Evolutionary conservation across 2,329 filamentous ascomycete species (phyloP).

Genomic region (Trichoderma semiorbis): DNA sequence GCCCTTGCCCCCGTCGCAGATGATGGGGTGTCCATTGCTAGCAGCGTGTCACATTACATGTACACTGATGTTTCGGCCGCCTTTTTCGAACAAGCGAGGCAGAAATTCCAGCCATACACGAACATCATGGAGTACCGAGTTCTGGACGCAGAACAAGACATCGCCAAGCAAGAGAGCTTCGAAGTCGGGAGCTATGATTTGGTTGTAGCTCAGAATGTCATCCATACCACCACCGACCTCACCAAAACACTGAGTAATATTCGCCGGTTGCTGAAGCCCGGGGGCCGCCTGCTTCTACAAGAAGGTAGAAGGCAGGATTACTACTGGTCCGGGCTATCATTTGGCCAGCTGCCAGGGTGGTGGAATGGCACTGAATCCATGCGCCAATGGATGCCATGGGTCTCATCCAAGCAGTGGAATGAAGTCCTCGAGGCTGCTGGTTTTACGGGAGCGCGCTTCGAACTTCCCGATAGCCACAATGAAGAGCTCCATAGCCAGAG

Average conservation of each 20-base stretch:
- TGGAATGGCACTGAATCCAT: slow-evolving; percentile 16
- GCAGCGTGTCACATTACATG: slow-evolving; percentile 22
- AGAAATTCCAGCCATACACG: slow-evolving; percentile 28
- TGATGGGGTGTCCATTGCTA: neutral
- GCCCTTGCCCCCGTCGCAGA: neutral
- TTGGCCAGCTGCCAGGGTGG: slow-evolving; percentile 20
- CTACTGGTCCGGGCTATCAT: slow-evolving; percentile 15
- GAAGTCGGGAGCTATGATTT: slow-evolving; percentile 20
- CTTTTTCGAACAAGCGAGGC: slow-evolving; percentile 34
- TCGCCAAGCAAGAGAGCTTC: slow-evolving; percentile 17
- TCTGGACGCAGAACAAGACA: slow-evolving; percentile 24
- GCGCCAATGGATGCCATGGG: slow-evolving; percentile 18
- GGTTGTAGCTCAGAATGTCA: slow-evolving; percentile 26
- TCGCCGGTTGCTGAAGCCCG: slow-evolving; percentile 25
- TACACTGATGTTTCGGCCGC: slow-evolving; percentile 37
- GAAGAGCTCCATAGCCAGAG: neutral
- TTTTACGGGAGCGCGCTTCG: slow-evolving; percentile 14
- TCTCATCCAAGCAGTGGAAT: slow-evolving; percentile 17
- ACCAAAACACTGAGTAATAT: slow-evolving; percentile 23
- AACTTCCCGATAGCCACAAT: slow-evolving; percentile 1
- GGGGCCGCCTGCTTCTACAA: slow-evolving; percentile 27
- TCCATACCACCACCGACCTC: slow-evolving; percentile 29
- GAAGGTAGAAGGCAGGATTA: slow-evolving; percentile 12
- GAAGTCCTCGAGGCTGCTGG: slow-evolving; percentile 8
- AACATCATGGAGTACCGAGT: slow-evolving; percentile 26